A percentile compares a stretch with the other conserved stretches of the same genome.
phyloP scores from a whole-genome alignment of 2,329 filamentous ascomycete species.

The Exophiala calicioides region DNA sequence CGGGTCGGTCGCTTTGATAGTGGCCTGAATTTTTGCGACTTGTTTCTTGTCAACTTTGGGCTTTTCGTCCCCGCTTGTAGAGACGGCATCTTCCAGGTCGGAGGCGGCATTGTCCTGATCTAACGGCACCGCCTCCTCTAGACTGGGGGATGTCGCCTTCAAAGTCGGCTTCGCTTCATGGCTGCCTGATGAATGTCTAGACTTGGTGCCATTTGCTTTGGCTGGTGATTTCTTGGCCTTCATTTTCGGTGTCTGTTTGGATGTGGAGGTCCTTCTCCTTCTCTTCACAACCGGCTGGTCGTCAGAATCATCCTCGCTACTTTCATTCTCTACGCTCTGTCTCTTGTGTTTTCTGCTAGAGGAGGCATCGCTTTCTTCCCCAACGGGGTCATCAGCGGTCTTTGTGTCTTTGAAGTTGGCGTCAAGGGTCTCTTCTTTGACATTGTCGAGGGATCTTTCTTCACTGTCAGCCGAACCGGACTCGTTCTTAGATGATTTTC shows the following conservation, averaged over 20 bases:
- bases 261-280: slow-evolving; percentile 38
- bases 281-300: slow-evolving; percentile 63
- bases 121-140: slow-evolving; percentile 42
- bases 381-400: slow-evolving; percentile 16
- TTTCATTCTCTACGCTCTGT: slow-evolving; percentile 39
- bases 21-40: slow-evolving; percentile 76
- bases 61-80: slow-evolving; percentile 61
- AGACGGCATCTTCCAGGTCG: slow-evolving; percentile 39
- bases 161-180: slow-evolving; percentile 31
- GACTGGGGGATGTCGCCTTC: slow-evolving; percentile 32
- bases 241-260: slow-evolving; percentile 35
- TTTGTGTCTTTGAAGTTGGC: slow-evolving; percentile 35
- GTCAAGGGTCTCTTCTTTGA: slow-evolving; percentile 26
- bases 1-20: slow-evolving; percentile 66
- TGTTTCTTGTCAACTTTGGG: slow-evolving; percentile 72
- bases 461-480: slow-evolving; percentile 23
- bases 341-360: slow-evolving; percentile 43
- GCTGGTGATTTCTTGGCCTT: slow-evolving; percentile 28
- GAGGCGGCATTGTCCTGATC: slow-evolving; percentile 47
- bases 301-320: slow-evolving; percentile 54
- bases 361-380: slow-evolving; percentile 23
- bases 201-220: slow-evolving; percentile 31
- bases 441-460: slow-evolving; percentile 11
- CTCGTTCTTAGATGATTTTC: slow-evolving; percentile 35
- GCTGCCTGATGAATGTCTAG: background rate